Conservation (phyloP, 768 basidiomycete genomes). For the Tricholoma matsutake region DNA sequence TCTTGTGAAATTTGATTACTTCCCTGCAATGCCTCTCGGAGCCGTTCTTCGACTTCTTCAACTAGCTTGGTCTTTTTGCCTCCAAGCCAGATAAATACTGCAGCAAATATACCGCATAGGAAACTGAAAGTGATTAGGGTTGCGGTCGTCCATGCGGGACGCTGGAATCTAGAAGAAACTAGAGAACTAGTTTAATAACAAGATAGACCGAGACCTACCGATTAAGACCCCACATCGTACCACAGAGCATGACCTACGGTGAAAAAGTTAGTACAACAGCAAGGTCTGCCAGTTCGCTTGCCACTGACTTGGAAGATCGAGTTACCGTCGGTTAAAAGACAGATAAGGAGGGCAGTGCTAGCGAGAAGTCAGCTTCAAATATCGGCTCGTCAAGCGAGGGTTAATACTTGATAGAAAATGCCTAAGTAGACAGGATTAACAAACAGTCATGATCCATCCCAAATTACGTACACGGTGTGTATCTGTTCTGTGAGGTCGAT, state of each 20-base stretch:
- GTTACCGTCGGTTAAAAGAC: constrained; percentile 70
- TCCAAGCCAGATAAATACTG: constrained; percentile 71
- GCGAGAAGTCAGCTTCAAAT: neutral
- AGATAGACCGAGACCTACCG: constrained; percentile 34
- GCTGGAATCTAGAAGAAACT: constrained; percentile 45
- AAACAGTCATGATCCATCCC: neutral
- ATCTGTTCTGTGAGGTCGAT: constrained; percentile 78
- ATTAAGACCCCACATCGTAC: constrained; percentile 79
- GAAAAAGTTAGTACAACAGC: neutral
- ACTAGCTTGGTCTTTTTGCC: constrained; percentile 67
- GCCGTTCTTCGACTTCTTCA: constrained; percentile 56
- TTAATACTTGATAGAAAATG: constrained; percentile 64
- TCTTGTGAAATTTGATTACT: neutral
- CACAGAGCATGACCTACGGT: constrained; percentile 58
- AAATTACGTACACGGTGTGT: constrained; percentile 60
- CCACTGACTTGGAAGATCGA: constrained; percentile 69
- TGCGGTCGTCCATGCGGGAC: constrained; percentile 70
- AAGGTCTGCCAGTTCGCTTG: neutral
- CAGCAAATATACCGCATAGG: constrained; percentile 73
- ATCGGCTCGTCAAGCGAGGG: neutral
- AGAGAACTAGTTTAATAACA: neutral
- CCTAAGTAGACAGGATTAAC: constrained; percentile 35
- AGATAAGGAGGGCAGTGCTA: constrained; percentile 70
- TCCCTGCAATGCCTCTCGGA: constrained; percentile 44
- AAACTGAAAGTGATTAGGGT: constrained; percentile 71